Evolutionary conservation across 1,284 basidiomycete genomes (phyloP), one percentile per base, ranked within the genome.

Genomic region (Stygiomarasmius scandens): DNA sequence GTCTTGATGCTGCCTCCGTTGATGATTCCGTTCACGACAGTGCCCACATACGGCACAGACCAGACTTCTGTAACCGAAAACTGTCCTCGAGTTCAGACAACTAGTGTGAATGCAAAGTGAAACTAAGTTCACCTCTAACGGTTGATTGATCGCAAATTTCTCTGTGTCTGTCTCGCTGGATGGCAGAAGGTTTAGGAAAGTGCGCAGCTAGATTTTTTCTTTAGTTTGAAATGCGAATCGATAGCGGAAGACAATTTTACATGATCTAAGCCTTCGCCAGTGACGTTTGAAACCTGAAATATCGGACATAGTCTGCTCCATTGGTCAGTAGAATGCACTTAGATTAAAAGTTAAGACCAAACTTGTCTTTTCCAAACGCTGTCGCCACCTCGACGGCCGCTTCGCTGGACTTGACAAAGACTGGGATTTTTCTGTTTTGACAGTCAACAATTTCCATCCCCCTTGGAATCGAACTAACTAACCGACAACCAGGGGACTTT

Each of bases 221-320:
- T 11, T n/a, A 22, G 25, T 52, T 49, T 52, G 19, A 22, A 43
- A 9, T 49, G 32, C 2, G 44, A n/a, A 34, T 9, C 10, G 32
- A 27, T 32, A 6, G 29, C 25, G 32, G 32, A 41, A 69, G 14
- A 47, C 38, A 47, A 9, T 3, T 81, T 56, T 61, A 91, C 89
- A 64, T 83, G 81, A 67, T 92, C 86, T n/a, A 97, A 81, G 14
- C 95, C 94, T 63, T 91, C 85, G 19, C 97, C 97, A 1, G 95
- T 96, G 9, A 98, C 95, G 68, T 98, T 99, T 10, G 95, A 97
- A 27, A 97, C 79, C 69, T 91, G 88, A 76, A 98, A 98, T 61
- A 97, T 90, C 0, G 96, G 96, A 67, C 95, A 96, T 67, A 97
- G 72, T 68, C 93, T 93, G 36, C 11, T n/a, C n/a, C 2, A 27